A percentile compares a stretch with the other conserved stretches of the same genome.
These are phyloP conservation scores for Coelastrella sp. DNA, from an alignment of 139 green algal genomes.

Conservation along the genomic window DNA sequence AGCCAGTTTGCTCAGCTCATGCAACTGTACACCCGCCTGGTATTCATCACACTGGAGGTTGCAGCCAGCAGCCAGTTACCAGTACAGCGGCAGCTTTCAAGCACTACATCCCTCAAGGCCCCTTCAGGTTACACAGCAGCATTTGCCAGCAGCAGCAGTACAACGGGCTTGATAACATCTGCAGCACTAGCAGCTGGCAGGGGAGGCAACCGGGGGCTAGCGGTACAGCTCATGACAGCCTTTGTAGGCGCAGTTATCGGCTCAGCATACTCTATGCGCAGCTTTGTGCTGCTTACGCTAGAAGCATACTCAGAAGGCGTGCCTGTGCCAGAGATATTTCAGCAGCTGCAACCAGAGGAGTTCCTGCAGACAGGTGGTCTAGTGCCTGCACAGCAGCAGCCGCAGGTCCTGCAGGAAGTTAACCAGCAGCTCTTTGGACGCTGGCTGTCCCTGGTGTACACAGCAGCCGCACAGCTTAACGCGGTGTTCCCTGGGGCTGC, in stretches of 20 bases:
- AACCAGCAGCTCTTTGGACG: conserved; percentile 58
- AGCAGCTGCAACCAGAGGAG: conserved; percentile 56
- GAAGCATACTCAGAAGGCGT: conserved; percentile 47
- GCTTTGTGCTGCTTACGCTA: conserved; percentile 62
- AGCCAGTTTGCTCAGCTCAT: conserved; percentile 53
- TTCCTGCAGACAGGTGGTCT: conserved; percentile 68
- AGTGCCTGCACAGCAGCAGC: conserved; percentile 33
- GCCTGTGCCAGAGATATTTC: conserved; percentile 62
- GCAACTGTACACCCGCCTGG: conserved; percentile 83
- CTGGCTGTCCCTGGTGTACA: conserved; percentile 73
- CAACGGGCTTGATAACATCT: background rate
- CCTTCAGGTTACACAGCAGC: conserved; percentile 52
- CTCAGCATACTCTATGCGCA: conserved; percentile 44
- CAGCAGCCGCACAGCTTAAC: conserved; percentile 77
- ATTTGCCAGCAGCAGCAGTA: conserved; percentile 41
- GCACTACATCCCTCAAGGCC: conserved; percentile 1
- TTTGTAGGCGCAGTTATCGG: conserved; percentile 78
- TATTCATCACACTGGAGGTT: conserved; percentile 76
- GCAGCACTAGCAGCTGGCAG: background rate
- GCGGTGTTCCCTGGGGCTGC: conserved; percentile 76
- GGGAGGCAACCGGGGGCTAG: conserved; percentile 40
- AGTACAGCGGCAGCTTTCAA: conserved; percentile 40
- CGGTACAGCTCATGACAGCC: conserved; percentile 72
- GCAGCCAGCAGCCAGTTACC: conserved; percentile 50
- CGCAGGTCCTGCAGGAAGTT: conserved; percentile 32